Percentiles rank a stretch among this genome's conserved stretches.
phyloP scores from a whole-genome alignment of 345 rosid species.

The Linum lewisii region DNA sequence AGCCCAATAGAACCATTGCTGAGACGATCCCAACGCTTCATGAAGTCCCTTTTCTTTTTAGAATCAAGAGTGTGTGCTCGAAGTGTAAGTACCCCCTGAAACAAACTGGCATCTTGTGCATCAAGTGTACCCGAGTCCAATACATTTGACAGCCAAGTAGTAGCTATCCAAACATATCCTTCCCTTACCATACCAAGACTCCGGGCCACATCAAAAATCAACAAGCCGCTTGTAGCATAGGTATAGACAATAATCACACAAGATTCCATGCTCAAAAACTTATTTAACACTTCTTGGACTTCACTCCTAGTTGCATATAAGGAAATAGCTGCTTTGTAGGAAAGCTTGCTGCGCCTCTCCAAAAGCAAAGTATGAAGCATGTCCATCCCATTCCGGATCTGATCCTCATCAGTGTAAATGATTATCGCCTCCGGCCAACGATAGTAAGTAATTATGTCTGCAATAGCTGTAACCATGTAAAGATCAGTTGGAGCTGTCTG shows the following conservation, averaged over 20 bases:
- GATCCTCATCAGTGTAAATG: conserved; percentile 68
- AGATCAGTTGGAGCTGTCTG: conserved; percentile 87
- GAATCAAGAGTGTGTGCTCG: conserved; percentile 66
- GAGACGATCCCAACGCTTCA: conserved; percentile 52
- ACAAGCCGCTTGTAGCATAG: conserved; percentile 37
- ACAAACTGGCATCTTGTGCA: conserved; percentile 21
- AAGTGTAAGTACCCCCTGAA: conserved; percentile 60
- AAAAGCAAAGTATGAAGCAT: conserved; percentile 57
- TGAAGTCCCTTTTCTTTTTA: conserved; percentile 45
- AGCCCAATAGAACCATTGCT: conserved; percentile 65
- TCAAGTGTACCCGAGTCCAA: conserved; percentile 48
- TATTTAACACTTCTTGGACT: conserved; percentile 33
- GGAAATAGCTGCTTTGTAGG: conserved; percentile 65
- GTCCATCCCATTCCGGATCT: conserved; percentile 58
- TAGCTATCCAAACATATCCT: conserved; percentile 84
- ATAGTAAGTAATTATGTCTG: conserved; percentile 57
- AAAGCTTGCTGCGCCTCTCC: conserved; percentile 55
- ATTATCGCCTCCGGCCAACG: conserved; percentile 68
- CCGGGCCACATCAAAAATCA: conserved; percentile 61
- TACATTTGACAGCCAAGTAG: conserved; percentile 69
- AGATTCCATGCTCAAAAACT: conserved; percentile 62
- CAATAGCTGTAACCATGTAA: conserved; percentile 73
- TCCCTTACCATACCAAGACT: conserved; percentile 71
- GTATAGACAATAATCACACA: conserved; percentile 63
- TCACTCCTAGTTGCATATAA: conserved; percentile 43